phyloP scores from a whole-genome alignment of 2,329 filamentous ascomycete genomes.

The Claviceps sp. region DNA sequence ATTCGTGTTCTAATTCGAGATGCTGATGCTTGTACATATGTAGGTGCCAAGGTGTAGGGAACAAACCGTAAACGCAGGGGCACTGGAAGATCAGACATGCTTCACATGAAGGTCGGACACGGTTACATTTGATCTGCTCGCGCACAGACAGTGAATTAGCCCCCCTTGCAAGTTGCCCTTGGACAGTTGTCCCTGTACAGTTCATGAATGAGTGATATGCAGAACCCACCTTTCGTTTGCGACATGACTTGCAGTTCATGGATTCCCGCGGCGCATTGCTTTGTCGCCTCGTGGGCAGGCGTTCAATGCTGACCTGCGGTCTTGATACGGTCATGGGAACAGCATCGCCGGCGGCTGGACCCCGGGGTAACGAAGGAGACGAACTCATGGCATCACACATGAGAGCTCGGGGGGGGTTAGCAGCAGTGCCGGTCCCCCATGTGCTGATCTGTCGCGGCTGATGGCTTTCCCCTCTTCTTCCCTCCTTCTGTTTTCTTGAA shows the following conservation, averaged over 20 bases:
- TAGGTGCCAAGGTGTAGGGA: background rate
- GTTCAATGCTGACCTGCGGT: constrained; percentile 69
- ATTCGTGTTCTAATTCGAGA: too few relatives aligned
- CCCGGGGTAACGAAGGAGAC: background rate
- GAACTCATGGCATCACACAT: constrained; percentile 18
- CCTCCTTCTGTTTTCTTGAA: background rate
- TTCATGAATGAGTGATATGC: background rate
- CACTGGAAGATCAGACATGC: constrained; percentile 84
- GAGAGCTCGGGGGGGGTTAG: background rate
- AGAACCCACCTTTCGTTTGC: constrained; percentile 67
- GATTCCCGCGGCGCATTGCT: constrained; percentile 70
- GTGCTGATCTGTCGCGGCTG: background rate
- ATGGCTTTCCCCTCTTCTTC: background rate
- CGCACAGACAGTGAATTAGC: background rate
- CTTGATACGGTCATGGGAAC: constrained; percentile 49
- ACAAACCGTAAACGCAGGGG: constrained; percentile 72
- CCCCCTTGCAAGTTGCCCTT: too few relatives aligned
- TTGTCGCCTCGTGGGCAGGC: constrained; percentile 56
- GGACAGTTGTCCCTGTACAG: background rate
- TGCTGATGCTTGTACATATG: too few relatives aligned
- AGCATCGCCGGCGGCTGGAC: background rate
- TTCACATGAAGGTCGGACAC: constrained; percentile 71
- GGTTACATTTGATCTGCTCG: constrained; percentile 77
- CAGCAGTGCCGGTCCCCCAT: background rate
- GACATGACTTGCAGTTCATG: constrained; percentile 93